Base-by-base conservation (phyloP, 768 basidiomycete species). In the Russula ochroleuca region DNA sequence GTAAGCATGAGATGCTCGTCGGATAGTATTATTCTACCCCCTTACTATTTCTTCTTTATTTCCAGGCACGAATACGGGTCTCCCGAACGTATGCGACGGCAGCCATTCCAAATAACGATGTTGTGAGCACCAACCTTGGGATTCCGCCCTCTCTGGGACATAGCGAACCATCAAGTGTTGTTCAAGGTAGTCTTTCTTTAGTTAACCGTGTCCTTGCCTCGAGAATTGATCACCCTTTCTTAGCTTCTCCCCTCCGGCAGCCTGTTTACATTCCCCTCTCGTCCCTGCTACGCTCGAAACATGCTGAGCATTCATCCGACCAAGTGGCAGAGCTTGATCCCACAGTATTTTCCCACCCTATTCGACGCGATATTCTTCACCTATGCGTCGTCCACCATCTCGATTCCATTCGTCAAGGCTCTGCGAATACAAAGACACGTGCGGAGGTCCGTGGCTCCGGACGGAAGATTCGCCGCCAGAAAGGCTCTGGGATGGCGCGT, bases 341-440 rank as follows among this genome's bases (percentile, higher is more conserved):
- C 1, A 80, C 83, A n/a, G 87, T 98, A 35, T 99, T 98, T 76
- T 80, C 83, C 64, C 87, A 92, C 69, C 92, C 94, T 45, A 84
- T 94, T 49, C 90, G 96, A 55, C 84, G 86, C 23, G 95, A 98
- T 74, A 90, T 99, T 66, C 83, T 98, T 3, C 95, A 98, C 73
- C 82, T 93, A 50, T 96, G 94, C 72, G 87, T 94, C 38, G 83
- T 89, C 7, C 92, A 96, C 70, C 83, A 97, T 72, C 85, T 88
- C 45, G 92, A 97, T 71, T 83, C 86, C 21, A 81, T 94, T 17
- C 87, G 96, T n/a, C 90, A 94, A 78, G 96, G 96, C 33, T 88
- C 90, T 14, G 94, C 92, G 25, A 87, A 80, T 66, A 97, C 94
- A 19, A 98, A 97, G 76, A 93, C 90, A 37, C 88, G 97, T 61